Base-by-base conservation (phyloP, 371 early-diverging fungal species). In the Amoeboaphelidium occidentale region DNA sequence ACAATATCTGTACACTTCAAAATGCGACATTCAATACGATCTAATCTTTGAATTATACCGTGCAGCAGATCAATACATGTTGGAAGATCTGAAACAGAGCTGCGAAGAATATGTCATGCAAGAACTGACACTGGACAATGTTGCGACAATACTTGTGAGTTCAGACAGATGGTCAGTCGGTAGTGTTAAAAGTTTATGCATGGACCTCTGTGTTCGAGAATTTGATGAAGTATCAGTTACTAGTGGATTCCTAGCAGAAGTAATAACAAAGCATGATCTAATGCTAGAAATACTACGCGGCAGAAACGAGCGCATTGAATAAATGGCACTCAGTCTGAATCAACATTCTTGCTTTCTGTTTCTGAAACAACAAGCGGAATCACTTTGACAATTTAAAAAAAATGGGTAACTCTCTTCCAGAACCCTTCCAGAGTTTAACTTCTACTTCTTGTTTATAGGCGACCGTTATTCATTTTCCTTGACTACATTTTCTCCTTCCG, bases 401-500 rank as follows among this genome's bases (percentile, higher is more conserved):
- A n/a, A n/a, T n/a, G n/a, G n/a, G n/a, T n/a, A n/a, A n/a, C n/a
- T n/a, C n/a, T n/a, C n/a, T n/a, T n/a, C n/a, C n/a, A n/a, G n/a
- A n/a, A n/a, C n/a, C n/a, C n/a, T n/a, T n/a, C n/a, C n/a, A n/a
- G n/a, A n/a, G n/a, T n/a, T n/a, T n/a, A n/a, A n/a, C n/a, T n/a
- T n/a, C n/a, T n/a, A n/a, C n/a, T n/a, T n/a, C n/a, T n/a, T n/a
- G n/a, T n/a, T n/a, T n/a, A n/a, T n/a, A n/a, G n/a, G n/a, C n/a
- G 51, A 47, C 47, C 60, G 83, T 53, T 87, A 88, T 62, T 82
- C 84, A 49, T 97, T 94, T 75, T 92, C 93, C 24, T 79, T 97
- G 54, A 94, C 97, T 4, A 98, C 98, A 47, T 99, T 98, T 73
- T 93, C 97, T 53, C 90, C 96, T n/a, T 89, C 91, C 42, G 99